Evolutionary conservation across 1,139 yeast genomes (phyloP).

Genomic region (Geotrichum fermentans): DNA sequence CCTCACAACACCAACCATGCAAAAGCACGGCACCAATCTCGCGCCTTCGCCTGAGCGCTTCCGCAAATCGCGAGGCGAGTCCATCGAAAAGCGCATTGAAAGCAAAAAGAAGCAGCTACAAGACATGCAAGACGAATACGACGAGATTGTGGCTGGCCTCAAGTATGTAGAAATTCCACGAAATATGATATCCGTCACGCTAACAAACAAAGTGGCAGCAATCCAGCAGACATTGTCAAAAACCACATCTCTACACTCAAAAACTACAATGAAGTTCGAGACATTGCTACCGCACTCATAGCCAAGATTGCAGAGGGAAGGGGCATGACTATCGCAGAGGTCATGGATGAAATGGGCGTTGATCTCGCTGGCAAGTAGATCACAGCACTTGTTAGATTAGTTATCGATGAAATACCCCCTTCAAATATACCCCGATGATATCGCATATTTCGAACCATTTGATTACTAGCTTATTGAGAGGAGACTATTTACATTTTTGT

Average conservation of each 20-base stretch:
- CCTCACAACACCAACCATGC: no score
- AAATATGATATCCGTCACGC: no score
- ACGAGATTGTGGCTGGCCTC: slow-evolving; percentile 6
- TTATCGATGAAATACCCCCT: not conserved
- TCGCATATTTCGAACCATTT: not conserved
- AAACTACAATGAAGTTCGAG: slow-evolving; percentile 19
- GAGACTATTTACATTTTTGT: no score
- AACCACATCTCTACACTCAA: slow-evolving; percentile 15
- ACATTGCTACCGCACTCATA: slow-evolving; percentile 15
- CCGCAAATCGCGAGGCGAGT: not conserved
- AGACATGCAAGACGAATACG: slow-evolving; percentile 12
- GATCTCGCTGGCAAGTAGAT: slow-evolving; percentile 11
- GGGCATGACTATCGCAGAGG: slow-evolving; percentile 17
- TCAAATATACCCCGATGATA: not conserved
- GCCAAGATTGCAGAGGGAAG: slow-evolving; percentile 20
- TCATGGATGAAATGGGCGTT: slow-evolving; percentile 19
- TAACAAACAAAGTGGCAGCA: no score
- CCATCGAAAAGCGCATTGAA: slow-evolving; percentile 7
- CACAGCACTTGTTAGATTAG: no score
- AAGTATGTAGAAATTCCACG: slow-evolving; percentile 13
- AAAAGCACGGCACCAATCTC: no score
- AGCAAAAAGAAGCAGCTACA: slow-evolving; percentile 9
- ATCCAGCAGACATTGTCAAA: slow-evolving; percentile 16
- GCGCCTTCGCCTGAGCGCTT: slow-evolving; percentile 11
- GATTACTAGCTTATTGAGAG: no score